These are phyloP conservation scores for Betula pendula DNA, from an alignment of 306 rosid species.

Conservation along the genomic window DNA sequence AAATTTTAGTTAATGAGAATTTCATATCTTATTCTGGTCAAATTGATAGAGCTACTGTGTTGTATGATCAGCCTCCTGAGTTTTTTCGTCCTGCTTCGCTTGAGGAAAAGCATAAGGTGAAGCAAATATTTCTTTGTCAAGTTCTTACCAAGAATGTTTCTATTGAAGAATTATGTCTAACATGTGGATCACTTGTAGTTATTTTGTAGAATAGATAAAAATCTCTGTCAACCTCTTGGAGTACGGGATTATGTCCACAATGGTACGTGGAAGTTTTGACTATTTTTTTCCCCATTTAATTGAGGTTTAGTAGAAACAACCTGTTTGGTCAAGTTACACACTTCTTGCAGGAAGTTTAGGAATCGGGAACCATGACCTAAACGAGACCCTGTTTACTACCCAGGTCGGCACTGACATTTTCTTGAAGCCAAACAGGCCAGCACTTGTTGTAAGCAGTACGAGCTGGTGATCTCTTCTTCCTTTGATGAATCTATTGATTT, in stretches of 20 bases:
- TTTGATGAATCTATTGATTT: slow-evolving; percentile 11
- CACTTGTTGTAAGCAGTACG: slow-evolving; percentile 94
- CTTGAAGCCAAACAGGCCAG: slow-evolving; percentile 73
- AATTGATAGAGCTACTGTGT: slow-evolving; percentile 50
- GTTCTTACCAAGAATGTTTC: slow-evolving; percentile 13
- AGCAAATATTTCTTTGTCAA: slow-evolving; percentile 17
- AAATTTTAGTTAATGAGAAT: background rate
- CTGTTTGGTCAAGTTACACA: slow-evolving; percentile 21
- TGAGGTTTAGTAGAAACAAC: slow-evolving; percentile 2
- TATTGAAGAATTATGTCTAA: slow-evolving; percentile 24
- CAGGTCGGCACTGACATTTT: slow-evolving; percentile 45
- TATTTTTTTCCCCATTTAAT: background rate
- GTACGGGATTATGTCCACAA: slow-evolving; percentile 65
- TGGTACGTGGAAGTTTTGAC: slow-evolving; percentile 43
- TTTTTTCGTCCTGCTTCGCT: slow-evolving; percentile 77
- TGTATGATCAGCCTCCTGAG: slow-evolving; percentile 97
- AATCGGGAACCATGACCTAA: slow-evolving; percentile 38
- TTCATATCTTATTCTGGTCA: slow-evolving; percentile 13
- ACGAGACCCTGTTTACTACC: slow-evolving; percentile 58
- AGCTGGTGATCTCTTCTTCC: slow-evolving; percentile 67
- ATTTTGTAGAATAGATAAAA: slow-evolving; percentile 70
- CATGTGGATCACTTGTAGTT: slow-evolving; percentile 47
- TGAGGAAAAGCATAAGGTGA: slow-evolving; percentile 84
- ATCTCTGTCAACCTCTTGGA: slow-evolving; percentile 58
- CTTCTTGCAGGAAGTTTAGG: slow-evolving; percentile 42